These are phyloP conservation scores for Malbranchea cinnamomea DNA, from an alignment of 2,329 filamentous ascomycete species.

Conservation along the genomic window DNA sequence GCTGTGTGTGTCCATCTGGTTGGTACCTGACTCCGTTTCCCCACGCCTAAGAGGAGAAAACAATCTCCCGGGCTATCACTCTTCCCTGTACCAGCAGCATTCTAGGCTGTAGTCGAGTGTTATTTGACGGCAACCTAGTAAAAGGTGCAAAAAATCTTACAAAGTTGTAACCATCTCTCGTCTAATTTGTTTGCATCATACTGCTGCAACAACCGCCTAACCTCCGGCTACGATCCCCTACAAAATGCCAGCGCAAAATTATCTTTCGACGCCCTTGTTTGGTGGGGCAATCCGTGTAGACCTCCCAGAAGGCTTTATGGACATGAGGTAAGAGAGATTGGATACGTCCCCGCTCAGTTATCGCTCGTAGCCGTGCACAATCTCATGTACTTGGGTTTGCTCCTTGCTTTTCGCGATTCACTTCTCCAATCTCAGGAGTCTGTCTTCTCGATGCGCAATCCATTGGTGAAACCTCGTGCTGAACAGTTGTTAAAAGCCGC, in stretches of 20 bases:
- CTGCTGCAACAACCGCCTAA: too few species aligned
- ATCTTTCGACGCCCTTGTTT: constrained; percentile 10
- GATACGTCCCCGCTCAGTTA: neutral
- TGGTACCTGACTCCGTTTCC: too few species aligned
- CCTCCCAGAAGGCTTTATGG: constrained; percentile 11
- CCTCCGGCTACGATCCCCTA: constrained; percentile 3
- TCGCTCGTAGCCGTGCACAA: neutral
- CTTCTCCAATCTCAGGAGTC: neutral
- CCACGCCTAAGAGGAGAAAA: too few species aligned
- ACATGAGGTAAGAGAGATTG: constrained; percentile 13
- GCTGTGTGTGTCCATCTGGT: too few species aligned
- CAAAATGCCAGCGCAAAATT: too few species aligned
- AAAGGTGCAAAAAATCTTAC: too few species aligned
- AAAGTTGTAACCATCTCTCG: too few species aligned
- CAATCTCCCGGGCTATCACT: too few species aligned
- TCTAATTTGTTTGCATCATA: too few species aligned
- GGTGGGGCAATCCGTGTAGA: constrained; percentile 14
- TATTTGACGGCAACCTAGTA: too few species aligned
- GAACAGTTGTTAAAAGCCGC: constrained; percentile 7
- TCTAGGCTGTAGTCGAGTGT: too few species aligned
- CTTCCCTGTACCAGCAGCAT: too few species aligned
- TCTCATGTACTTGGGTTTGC: neutral
- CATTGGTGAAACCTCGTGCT: neutral
- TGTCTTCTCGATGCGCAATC: neutral
- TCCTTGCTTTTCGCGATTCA: neutral